Conservation (phyloP, 2,329 filamentous ascomycete species). For the Hirsutella thompsonii region DNA sequence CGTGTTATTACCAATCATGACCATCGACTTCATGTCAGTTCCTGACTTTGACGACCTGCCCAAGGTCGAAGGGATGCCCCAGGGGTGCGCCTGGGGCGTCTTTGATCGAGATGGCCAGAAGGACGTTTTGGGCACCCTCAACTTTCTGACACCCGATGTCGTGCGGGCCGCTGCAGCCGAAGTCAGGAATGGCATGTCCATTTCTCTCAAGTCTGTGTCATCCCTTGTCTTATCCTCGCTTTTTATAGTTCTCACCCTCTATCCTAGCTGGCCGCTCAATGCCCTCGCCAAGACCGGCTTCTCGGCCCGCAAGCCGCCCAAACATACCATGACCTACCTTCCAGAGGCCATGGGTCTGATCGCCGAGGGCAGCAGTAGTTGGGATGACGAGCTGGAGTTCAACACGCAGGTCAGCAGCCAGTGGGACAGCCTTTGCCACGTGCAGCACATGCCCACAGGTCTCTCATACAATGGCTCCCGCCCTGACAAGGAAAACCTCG, state of each 20-base stretch:
- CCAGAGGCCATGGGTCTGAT: conserved; percentile 6
- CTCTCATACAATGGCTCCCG: conserved; percentile 36
- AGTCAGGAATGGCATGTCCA: conserved; percentile 26
- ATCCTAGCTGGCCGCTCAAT: conserved; percentile 28
- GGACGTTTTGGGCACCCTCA: conserved; percentile 37
- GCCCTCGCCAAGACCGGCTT: conserved; percentile 21
- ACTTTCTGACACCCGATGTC: conserved; percentile 34
- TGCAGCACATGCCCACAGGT: conserved; percentile 27
- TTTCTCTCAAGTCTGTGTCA: conserved; percentile 36
- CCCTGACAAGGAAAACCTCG: conserved; percentile 20
- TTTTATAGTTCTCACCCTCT: not conserved
- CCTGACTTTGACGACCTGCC: conserved; percentile 32
- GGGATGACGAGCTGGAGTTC: conserved; percentile 38
- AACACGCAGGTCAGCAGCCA: conserved; percentile 44
- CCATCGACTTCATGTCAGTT: conserved; percentile 10
- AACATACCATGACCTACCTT: conserved; percentile 24
- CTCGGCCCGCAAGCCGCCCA: conserved; percentile 19
- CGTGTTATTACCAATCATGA: not conserved
- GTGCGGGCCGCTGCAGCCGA: conserved; percentile 11
- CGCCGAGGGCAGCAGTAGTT: conserved; percentile 12
- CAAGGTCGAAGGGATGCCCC: conserved; percentile 27
- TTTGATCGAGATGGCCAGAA: conserved; percentile 31
- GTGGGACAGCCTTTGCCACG: conserved; percentile 41
- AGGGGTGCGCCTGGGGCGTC: conserved; percentile 38
- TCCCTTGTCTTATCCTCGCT: not conserved